These are phyloP conservation scores for Botryotinia globosa DNA, from an alignment of 2,329 filamentous ascomycete species.

Conservation along the genomic window DNA sequence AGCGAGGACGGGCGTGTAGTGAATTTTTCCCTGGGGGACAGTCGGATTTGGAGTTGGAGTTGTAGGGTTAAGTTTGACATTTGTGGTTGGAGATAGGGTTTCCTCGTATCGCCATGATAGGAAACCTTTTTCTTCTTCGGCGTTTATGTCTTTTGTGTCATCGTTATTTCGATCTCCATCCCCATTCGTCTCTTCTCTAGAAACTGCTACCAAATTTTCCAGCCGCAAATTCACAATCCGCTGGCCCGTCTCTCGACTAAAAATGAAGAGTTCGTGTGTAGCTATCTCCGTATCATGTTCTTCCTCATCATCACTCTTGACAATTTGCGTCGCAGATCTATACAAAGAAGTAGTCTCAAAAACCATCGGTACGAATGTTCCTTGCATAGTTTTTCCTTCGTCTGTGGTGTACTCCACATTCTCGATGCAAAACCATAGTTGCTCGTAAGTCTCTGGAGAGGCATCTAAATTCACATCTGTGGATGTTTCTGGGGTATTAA, in stretches of 20 bases:
- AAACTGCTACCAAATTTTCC: neutral
- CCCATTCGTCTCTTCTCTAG: neutral
- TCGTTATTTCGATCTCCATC: neutral
- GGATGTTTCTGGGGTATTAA: neutral
- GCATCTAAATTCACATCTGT: neutral
- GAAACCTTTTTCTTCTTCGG: neutral
- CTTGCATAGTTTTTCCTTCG: neutral
- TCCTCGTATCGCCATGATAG: neutral
- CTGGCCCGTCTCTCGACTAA: neutral
- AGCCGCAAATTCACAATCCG: neutral
- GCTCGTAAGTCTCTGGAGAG: neutral
- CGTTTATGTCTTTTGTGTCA: too few relatives aligned
- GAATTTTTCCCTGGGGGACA: neutral
- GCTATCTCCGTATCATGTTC: neutral
- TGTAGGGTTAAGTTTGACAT: too few relatives aligned
- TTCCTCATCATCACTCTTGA: neutral
- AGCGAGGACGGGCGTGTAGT: neutral
- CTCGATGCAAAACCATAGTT: conserved; percentile 1
- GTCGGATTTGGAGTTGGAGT: neutral
- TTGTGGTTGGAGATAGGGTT: neutral
- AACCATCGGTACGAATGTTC: neutral
- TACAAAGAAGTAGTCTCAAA: neutral
- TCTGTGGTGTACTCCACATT: neutral
- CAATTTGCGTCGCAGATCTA: neutral
- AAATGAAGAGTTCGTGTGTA: neutral